These are phyloP conservation scores for Beauveria medogensis DNA, from an alignment of 2,329 filamentous ascomycete genomes.

Conservation along the genomic window DNA sequence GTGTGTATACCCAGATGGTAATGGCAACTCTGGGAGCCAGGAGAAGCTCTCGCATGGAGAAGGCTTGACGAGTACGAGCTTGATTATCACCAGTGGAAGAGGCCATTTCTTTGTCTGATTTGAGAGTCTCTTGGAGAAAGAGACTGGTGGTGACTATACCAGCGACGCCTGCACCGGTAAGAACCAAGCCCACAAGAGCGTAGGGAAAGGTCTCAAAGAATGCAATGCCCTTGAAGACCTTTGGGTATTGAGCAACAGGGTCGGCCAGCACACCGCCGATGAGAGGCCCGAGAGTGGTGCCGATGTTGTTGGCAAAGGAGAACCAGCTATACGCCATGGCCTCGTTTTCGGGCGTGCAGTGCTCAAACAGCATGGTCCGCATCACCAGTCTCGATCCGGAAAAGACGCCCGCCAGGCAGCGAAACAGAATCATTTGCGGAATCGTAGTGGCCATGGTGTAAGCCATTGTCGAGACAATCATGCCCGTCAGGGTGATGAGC, in stretches of 20 bases:
- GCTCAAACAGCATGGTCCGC: constrained; percentile 69
- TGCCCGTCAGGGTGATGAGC: constrained; percentile 56
- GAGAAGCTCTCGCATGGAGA: constrained; percentile 37
- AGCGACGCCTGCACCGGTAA: constrained; percentile 45
- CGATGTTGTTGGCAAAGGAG: constrained; percentile 65
- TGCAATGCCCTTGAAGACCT: constrained; percentile 35
- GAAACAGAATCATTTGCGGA: constrained; percentile 67
- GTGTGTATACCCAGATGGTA: constrained; percentile 57
- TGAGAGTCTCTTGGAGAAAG: constrained; percentile 56
- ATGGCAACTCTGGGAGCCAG: constrained; percentile 55
- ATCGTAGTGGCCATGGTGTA: constrained; percentile 62
- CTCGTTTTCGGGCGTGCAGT: constrained; percentile 61
- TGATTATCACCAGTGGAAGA: no score
- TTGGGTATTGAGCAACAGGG: constrained; percentile 55
- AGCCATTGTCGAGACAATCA: constrained; percentile 49
- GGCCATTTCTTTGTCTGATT: constrained; percentile 22
- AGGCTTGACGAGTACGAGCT: not conserved
- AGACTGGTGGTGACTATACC: constrained; percentile 43
- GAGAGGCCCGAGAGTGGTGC: constrained; percentile 64
- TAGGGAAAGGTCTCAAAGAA: constrained; percentile 47
- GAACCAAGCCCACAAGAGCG: constrained; percentile 44
- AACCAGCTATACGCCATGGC: constrained; percentile 69
- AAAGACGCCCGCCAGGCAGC: constrained; percentile 67
- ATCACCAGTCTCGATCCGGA: constrained; percentile 67
- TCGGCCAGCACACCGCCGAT: constrained; percentile 64